phyloP scores from a whole-genome alignment of 345 rosid genomes.

The Moringa oleifera region DNA sequence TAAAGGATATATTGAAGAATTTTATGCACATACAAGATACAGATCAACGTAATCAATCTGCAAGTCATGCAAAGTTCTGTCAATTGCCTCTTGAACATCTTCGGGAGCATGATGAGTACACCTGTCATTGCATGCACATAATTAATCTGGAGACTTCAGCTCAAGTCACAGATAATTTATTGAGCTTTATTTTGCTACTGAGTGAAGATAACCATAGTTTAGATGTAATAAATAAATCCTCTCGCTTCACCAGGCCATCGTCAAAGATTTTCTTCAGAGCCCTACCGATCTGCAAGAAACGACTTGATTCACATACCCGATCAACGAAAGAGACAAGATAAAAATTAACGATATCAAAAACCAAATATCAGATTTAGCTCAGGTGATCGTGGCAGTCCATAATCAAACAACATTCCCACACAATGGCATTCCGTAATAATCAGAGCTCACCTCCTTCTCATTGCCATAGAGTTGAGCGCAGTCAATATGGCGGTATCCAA shows the following conservation, averaged over 20 bases:
- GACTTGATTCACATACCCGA: too few relatives aligned
- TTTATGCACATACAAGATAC: conserved; percentile 32
- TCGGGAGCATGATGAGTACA: conserved; percentile 40
- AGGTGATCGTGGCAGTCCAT: too few relatives aligned
- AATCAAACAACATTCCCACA: too few relatives aligned
- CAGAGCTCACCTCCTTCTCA: conserved; percentile 28
- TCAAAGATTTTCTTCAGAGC: conserved; percentile 34
- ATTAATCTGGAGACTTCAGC: too few relatives aligned
- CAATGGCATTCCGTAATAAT: too few relatives aligned
- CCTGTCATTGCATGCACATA: conserved; percentile 23
- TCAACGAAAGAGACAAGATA: too few relatives aligned
- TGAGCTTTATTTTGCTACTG: too few relatives aligned
- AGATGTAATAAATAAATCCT: conserved; percentile 37
- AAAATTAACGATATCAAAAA: too few relatives aligned
- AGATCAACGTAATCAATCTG: conserved; percentile 51
- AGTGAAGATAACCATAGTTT: conserved; percentile 36
- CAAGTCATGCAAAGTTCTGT: conserved; percentile 42
- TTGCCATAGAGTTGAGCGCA: conserved; percentile 35
- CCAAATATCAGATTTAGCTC: too few relatives aligned
- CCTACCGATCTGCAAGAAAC: conserved; percentile 29
- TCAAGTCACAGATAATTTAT: too few relatives aligned
- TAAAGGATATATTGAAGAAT: too few relatives aligned
- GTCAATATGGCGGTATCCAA: conserved; percentile 35
- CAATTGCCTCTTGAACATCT: conserved; percentile 47
- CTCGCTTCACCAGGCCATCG: conserved; percentile 39